A percentile compares a stretch with the other conserved stretches of the same genome.
Evolutionary conservation across 352 stramenopile genomes (phyloP).

Genomic region (Phytophthora hybrid): DNA sequence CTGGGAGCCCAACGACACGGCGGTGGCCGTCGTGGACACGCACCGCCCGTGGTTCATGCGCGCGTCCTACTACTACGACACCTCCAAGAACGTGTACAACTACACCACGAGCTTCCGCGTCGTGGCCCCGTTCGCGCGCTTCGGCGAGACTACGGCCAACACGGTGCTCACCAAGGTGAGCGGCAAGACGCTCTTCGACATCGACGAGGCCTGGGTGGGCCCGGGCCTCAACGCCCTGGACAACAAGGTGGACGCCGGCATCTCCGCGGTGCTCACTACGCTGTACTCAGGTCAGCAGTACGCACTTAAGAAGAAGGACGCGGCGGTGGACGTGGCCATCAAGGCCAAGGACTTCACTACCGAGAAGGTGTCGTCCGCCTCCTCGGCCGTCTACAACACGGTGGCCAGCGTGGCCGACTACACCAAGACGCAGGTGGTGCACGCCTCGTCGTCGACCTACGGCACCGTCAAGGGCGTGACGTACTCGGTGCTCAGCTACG

Average conservation of each 20-base stretch:
- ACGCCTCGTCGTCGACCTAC: not conserved
- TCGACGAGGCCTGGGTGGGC: slow-evolving; percentile 57
- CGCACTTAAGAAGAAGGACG: not conserved
- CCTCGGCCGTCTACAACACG: not conserved
- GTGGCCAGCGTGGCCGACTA: slow-evolving; percentile 1
- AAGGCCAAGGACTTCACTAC: not conserved
- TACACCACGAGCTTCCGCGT: slow-evolving; percentile 80
- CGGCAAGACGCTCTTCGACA: slow-evolving; percentile 59
- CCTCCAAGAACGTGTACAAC: slow-evolving; percentile 74
- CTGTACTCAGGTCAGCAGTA: not conserved
- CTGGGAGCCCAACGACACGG: not conserved
- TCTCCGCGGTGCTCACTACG: not conserved
- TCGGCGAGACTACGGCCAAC: slow-evolving; percentile 68
- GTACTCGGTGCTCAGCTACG: slow-evolving; percentile 1
- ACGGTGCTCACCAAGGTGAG: slow-evolving; percentile 61
- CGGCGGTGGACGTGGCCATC: not conserved
- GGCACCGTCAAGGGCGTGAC: not conserved
- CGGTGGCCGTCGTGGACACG: not conserved
- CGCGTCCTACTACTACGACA: slow-evolving; percentile 79
- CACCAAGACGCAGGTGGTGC: slow-evolving; percentile 1
- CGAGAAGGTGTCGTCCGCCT: not conserved
- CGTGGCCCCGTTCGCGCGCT: slow-evolving; percentile 60
- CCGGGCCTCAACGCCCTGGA: slow-evolving; percentile 63
- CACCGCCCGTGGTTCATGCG: slow-evolving; percentile 64
- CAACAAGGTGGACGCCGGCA: slow-evolving; percentile 56